Percentiles rank a stretch among this genome's conserved stretches.
phyloP scores from a whole-genome alignment of 257 asterid genomes.

The Fraxinus cuspidata region DNA sequence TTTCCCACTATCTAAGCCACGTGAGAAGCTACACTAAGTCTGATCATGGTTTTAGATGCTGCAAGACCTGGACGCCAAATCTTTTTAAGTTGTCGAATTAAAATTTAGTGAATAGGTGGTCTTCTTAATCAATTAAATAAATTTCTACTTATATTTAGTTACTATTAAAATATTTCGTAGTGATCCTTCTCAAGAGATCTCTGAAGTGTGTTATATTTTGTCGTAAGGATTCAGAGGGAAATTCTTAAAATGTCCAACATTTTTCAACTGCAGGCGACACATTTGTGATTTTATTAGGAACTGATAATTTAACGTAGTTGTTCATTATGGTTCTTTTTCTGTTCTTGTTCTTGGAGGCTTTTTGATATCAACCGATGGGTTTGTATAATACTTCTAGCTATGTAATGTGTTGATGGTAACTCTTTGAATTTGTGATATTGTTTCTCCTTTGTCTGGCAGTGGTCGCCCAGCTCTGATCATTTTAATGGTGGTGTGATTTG shows the following conservation, averaged over 20 bases:
- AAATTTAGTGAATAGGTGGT: background rate
- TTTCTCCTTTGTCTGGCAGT: slow-evolving; percentile 2
- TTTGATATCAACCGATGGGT: background rate
- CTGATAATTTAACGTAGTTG: background rate
- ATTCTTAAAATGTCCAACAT: background rate
- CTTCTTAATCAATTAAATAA: background rate
- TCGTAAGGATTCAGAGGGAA: background rate
- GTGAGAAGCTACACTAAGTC: background rate
- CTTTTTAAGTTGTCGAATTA: background rate
- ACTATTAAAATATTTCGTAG: background rate
- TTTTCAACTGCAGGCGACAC: background rate
- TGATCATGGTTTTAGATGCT: background rate
- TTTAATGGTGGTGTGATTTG: background rate
- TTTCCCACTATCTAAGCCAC: background rate
- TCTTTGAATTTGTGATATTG: background rate
- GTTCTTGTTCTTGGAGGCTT: background rate
- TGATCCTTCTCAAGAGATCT: background rate
- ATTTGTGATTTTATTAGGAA: background rate
- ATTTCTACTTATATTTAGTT: slow-evolving; percentile 1
- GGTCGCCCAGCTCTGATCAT: background rate
- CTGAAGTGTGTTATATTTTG: background rate
- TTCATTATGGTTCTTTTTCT: background rate
- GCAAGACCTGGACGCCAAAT: background rate
- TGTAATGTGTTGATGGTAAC: background rate
- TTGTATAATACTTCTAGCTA: background rate